Percentiles rank a stretch among this genome's conserved stretches.
phyloP scores from a whole-genome alignment of 306 rosid genomes.

The Argentina anserina region DNA sequence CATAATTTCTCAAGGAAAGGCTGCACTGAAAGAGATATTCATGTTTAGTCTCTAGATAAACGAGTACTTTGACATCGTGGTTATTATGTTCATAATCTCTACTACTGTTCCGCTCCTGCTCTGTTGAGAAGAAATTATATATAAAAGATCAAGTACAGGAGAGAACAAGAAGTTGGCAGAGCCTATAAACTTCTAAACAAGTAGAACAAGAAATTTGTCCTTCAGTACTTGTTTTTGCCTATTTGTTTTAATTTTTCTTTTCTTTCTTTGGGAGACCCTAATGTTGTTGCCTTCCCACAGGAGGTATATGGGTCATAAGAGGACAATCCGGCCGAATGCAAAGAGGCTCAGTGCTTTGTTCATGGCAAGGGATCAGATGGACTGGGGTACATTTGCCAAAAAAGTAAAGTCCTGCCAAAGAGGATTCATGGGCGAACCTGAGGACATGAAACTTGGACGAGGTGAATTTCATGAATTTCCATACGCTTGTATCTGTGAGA shows the following conservation, averaged over 20 bases:
- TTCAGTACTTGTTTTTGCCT: background rate
- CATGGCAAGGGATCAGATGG: slow-evolving; percentile 69
- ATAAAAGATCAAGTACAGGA: background rate
- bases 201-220: background rate
- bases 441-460: slow-evolving; percentile 63
- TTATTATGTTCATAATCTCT: background rate
- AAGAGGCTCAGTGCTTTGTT: slow-evolving; percentile 89
- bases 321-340: slow-evolving; percentile 97
- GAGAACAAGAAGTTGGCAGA: background rate
- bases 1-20: background rate
- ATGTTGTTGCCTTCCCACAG: slow-evolving; percentile 29
- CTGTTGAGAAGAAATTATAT: too few species aligned
- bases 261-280: background rate
- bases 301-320: slow-evolving; percentile 97
- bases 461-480: slow-evolving; percentile 94
- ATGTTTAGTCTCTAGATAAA: background rate
- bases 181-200: background rate
- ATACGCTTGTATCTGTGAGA: slow-evolving; percentile 67
- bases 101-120: too few species aligned
- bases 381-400: slow-evolving; percentile 43
- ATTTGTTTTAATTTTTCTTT: background rate
- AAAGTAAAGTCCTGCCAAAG: slow-evolving; percentile 22
- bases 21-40: background rate
- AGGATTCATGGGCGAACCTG: slow-evolving; percentile 95
- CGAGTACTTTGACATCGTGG: background rate